Evolutionary conservation across 2,329 filamentous ascomycete genomes (phyloP).

Genomic region (Geosmithia morbida): DNA sequence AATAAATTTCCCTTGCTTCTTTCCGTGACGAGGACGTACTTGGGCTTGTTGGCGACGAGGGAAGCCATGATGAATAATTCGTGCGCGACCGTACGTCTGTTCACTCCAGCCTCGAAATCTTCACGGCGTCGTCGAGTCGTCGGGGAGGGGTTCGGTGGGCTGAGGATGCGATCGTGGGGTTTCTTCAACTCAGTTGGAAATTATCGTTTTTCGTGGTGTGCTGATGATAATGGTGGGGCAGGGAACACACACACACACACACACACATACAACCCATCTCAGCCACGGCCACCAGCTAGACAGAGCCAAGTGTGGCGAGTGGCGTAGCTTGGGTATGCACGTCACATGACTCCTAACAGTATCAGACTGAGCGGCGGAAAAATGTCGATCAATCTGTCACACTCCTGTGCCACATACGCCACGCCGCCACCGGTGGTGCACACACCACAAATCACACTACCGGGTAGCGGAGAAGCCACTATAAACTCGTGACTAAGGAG

Average conservation of each 20-base stretch:
- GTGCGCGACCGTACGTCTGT: neutral
- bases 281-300: neutral
- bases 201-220: slow-evolving; percentile 27
- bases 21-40: slow-evolving; percentile 14
- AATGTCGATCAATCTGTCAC: too few relatives aligned
- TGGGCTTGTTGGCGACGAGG: slow-evolving; percentile 23
- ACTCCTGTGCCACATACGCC: too few relatives aligned
- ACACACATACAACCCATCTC: neutral
- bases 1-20: too few relatives aligned
- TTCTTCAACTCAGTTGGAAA: slow-evolving; percentile 19
- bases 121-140: neutral
- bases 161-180: slow-evolving; percentile 18
- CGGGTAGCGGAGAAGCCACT: too few relatives aligned
- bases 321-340: neutral
- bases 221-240: slow-evolving; percentile 18
- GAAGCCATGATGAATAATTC: slow-evolving; percentile 20
- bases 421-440: too few relatives aligned
- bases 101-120: neutral
- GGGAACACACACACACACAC: slow-evolving; percentile 1
- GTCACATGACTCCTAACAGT: neutral
- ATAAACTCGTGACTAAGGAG: too few relatives aligned
- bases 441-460: too few relatives aligned
- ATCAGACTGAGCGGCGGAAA: too few relatives aligned
- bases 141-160: slow-evolving; percentile 1
- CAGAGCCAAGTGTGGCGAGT: neutral